Percentiles rank a stretch among this genome's conserved stretches.
Conservation (phyloP, 441 rosid species). For the Brassica balearica region DNA sequence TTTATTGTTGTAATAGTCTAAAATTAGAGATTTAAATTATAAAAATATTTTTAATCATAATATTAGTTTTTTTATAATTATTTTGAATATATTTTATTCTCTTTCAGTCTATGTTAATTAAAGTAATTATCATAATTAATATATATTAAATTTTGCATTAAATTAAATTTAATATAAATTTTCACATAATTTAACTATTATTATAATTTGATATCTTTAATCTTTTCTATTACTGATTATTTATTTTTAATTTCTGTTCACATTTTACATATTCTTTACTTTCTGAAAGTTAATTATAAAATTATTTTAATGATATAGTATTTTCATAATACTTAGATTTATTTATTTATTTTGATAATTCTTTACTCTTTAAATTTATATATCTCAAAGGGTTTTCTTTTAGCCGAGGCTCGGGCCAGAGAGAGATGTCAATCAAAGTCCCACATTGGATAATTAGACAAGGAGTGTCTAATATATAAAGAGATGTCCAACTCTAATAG, state of each 20-base stretch:
- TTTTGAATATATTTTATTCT: background rate
- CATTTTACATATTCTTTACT: background rate
- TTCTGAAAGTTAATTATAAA: background rate
- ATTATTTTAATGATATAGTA: too few relatives aligned
- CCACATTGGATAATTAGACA: too few relatives aligned
- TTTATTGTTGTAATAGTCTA: background rate
- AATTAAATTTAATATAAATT: too few relatives aligned
- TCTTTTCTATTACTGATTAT: too few relatives aligned
- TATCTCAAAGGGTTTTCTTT: slow-evolving; percentile 56
- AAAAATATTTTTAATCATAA: background rate
- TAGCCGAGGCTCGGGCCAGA: slow-evolving; percentile 42
- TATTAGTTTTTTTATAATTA: background rate
- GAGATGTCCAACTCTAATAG: too few relatives aligned
- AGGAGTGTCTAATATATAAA: too few relatives aligned
- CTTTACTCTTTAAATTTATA: slow-evolving; percentile 37
- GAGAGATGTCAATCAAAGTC: too few relatives aligned
- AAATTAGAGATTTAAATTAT: background rate
- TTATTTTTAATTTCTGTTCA: too few relatives aligned
- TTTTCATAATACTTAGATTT: background rate
- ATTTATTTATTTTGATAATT: too few relatives aligned
- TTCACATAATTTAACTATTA: background rate
- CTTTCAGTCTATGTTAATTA: background rate
- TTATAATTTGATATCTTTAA: background rate
- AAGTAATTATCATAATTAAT: background rate
- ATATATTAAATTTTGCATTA: too few relatives aligned